Percentiles rank a stretch among this genome's conserved stretches.
These are phyloP conservation scores for Cerrena zonata DNA, from an alignment of 1,284 basidiomycete genomes.

Conservation along the genomic window DNA sequence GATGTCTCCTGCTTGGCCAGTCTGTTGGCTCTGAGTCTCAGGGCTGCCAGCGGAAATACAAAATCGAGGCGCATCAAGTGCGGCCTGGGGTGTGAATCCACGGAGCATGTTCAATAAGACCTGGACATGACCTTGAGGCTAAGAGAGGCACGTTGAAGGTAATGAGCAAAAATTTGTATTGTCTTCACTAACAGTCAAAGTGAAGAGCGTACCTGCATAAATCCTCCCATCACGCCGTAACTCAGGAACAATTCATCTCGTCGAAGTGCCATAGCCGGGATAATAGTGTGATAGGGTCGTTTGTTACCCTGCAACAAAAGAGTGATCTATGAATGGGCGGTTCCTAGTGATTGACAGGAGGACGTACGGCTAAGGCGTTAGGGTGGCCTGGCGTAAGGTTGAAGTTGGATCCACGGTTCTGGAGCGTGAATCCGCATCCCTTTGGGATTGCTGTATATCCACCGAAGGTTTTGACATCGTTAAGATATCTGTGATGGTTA, in stretches of 20 bases:
- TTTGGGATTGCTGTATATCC: conserved; percentile 67
- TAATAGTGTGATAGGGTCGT: conserved; percentile 93
- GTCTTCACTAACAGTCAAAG: too few relatives aligned
- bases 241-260: conserved; percentile 81
- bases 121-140: conserved; percentile 90
- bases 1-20: conserved; percentile 55
- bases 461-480: background rate
- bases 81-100: conserved; percentile 78
- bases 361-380: conserved; percentile 65
- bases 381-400: conserved; percentile 75
- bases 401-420: conserved; percentile 89
- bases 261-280: conserved; percentile 83
- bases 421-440: conserved; percentile 92
- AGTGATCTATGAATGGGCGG: background rate
- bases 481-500: background rate
- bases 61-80: conserved; percentile 91
- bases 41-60: conserved; percentile 85
- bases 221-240: conserved; percentile 92
- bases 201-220: conserved; percentile 68
- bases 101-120: conserved; percentile 88
- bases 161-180: background rate
- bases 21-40: conserved; percentile 46
- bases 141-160: background rate
- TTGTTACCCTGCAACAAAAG: conserved; percentile 58
- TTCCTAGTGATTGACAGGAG: background rate